Percentiles rank a stretch among this genome's conserved stretches.
Evolutionary conservation across 1,284 basidiomycete species (phyloP).

Genomic region (Golubevia sp.): DNA sequence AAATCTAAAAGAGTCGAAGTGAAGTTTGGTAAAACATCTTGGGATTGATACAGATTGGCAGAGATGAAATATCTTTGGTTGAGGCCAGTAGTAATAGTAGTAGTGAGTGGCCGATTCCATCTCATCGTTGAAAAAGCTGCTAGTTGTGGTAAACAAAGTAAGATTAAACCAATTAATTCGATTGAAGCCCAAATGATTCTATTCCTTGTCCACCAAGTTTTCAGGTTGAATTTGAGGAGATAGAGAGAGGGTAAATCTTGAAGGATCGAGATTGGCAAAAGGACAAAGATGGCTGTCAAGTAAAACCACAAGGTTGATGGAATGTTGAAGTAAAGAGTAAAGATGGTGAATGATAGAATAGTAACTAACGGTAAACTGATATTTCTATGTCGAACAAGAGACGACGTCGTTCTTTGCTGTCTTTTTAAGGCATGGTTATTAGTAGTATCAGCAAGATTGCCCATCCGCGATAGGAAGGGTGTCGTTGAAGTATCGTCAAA

Average conservation of each 20-base stretch:
- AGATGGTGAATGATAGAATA: not conserved
- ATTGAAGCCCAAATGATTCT: slow-evolving; percentile 1
- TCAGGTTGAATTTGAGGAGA: not conserved
- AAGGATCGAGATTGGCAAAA: slow-evolving; percentile 12
- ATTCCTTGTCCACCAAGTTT: slow-evolving; percentile 6
- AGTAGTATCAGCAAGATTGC: too few relatives aligned
- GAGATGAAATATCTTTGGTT: slow-evolving; percentile 31
- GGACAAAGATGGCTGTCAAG: slow-evolving; percentile 9
- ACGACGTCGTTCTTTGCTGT: too few relatives aligned
- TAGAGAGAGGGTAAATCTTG: not conserved
- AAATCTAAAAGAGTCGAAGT: slow-evolving; percentile 19
- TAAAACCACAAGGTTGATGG: slow-evolving; percentile 19
- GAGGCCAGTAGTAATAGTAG: not conserved
- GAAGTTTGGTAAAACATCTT: slow-evolving; percentile 36
- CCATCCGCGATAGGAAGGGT: too few relatives aligned
- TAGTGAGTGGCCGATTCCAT: not conserved
- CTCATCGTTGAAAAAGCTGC: not conserved
- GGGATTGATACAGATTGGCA: slow-evolving; percentile 43
- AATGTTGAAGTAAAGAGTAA: slow-evolving; percentile 16
- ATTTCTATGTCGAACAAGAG: not conserved
- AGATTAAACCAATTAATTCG: not conserved
- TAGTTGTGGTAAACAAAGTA: slow-evolving; percentile 1
- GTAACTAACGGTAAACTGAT: not conserved
- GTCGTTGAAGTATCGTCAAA: too few relatives aligned
- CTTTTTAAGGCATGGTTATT: too few relatives aligned